A percentile compares a stretch with the other conserved stretches of the same genome.
phyloP scores from a whole-genome alignment of 2,329 filamentous ascomycete genomes.

The Pseudocercospora macadamiae region DNA sequence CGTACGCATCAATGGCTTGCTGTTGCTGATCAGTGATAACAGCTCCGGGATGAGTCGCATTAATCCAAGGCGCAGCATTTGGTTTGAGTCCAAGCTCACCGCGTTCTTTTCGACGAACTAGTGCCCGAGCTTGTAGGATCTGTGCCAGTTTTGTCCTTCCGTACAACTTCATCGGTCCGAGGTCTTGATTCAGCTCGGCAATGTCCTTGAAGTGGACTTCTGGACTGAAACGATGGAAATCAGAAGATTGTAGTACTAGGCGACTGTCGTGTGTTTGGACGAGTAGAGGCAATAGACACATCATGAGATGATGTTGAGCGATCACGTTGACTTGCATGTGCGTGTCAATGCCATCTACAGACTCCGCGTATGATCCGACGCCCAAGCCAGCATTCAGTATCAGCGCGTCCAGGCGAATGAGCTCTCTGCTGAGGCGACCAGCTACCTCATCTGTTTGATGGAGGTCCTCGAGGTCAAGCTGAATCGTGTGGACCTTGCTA shows the following conservation, averaged over 20 bases:
- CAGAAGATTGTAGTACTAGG: constrained; percentile 54
- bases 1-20: constrained; percentile 56
- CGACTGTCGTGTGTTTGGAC: constrained; percentile 52
- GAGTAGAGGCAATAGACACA: constrained; percentile 38
- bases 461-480: constrained; percentile 43
- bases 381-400: constrained; percentile 48
- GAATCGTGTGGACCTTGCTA: constrained; percentile 47
- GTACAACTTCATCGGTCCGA: constrained; percentile 54
- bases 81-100: constrained; percentile 41
- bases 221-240: constrained; percentile 49
- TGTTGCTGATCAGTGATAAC: constrained; percentile 53
- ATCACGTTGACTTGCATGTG: constrained; percentile 41
- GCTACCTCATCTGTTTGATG: constrained; percentile 44
- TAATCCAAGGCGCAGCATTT: constrained; percentile 46
- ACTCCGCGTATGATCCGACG: constrained; percentile 48
- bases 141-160: constrained; percentile 55
- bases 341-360: constrained; percentile 46
- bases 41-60: constrained; percentile 55
- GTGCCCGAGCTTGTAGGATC: constrained; percentile 49
- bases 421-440: constrained; percentile 44
- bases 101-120: constrained; percentile 44
- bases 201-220: constrained; percentile 48
- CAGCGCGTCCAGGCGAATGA: constrained; percentile 47
- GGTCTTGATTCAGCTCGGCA: constrained; percentile 53
- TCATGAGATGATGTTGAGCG: constrained; percentile 47